Evolutionary conservation across 73 alveolate genomes (phyloP), one percentile per base, ranked within the genome.

Genomic region (Paramecium tetraurelia): DNA sequence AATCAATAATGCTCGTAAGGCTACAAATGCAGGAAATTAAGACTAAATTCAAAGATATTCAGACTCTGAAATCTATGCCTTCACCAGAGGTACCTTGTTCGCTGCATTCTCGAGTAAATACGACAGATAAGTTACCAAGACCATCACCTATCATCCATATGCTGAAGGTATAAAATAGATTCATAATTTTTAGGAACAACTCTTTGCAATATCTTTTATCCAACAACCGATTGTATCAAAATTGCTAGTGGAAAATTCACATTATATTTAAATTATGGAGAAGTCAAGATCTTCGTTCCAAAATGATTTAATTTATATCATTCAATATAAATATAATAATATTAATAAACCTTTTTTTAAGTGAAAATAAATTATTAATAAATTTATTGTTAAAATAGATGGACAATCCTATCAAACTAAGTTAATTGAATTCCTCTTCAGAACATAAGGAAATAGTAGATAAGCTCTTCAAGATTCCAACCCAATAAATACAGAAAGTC

Each of bases 41-140:
- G 89, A 76, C 1, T 40, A 76, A 43, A 76, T 76, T 7, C 43
- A 76, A 76, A 76, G 89, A 76, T 76, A 76, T 76, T 36, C 89
- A 16, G 89, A 76, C 40, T 18, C 89, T 38, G 89, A 76, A 76
- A 76, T 76, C 41, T 76, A 76, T 76, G 63, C 71, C 20, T 76
- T 76, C 46, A 76, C 89, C 3, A 76, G 89, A 43, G 89, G 89
- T 38, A 76, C 63, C 16, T 41, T 76, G 20, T 76, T 76, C 40
- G 70, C 89, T 14, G 89, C 89, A 36, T 76, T 76, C 48, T 76
- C 89, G 5, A 76, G 89, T 43, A 76, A 76, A 76, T 76, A 76
- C 43, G 89, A 76, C 43, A 76, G 72, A 76, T 18, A 33, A 10
- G 89, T 76, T 20, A 0, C 2, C 16, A 76, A 76, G 38, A 76